Evolutionary conservation across 306 rosid species (phyloP).

Genomic region (Mucuna pruriens): DNA sequence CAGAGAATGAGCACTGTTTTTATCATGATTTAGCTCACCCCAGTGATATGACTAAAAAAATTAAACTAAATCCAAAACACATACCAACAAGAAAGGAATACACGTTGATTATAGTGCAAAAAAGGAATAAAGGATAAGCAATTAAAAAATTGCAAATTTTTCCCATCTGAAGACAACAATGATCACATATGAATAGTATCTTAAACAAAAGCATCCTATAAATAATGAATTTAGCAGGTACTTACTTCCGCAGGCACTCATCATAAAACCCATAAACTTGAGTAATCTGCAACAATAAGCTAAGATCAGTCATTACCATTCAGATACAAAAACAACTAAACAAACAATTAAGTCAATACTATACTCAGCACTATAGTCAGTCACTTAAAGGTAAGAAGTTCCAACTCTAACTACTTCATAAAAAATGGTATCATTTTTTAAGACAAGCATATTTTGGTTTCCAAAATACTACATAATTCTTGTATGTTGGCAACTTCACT

Average conservation of each 20-base stretch:
- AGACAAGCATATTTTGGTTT: constrained; percentile 12
- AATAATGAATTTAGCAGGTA: constrained; percentile 39
- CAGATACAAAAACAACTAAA: background rate
- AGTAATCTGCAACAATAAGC: constrained; percentile 76
- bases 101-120: background rate
- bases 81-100: background rate
- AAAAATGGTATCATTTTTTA: constrained; percentile 2
- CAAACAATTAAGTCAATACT: background rate
- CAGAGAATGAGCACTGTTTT: background rate
- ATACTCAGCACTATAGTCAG: background rate
- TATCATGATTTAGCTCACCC: too few relatives aligned
- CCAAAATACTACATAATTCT: background rate
- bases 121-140: background rate
- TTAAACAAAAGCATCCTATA: background rate
- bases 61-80: background rate
- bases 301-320: constrained; percentile 38
- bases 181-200: background rate
- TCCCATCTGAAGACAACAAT: background rate
- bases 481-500: too few relatives aligned
- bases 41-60: background rate
- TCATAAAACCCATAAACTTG: constrained; percentile 98
- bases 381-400: background rate
- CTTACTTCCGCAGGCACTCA: constrained; percentile 95
- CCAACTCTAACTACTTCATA: background rate
- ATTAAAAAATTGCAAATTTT: background rate